Evolutionary conservation across 768 basidiomycete species (phyloP).

Genomic region (Leccinum longicurvipes): DNA sequence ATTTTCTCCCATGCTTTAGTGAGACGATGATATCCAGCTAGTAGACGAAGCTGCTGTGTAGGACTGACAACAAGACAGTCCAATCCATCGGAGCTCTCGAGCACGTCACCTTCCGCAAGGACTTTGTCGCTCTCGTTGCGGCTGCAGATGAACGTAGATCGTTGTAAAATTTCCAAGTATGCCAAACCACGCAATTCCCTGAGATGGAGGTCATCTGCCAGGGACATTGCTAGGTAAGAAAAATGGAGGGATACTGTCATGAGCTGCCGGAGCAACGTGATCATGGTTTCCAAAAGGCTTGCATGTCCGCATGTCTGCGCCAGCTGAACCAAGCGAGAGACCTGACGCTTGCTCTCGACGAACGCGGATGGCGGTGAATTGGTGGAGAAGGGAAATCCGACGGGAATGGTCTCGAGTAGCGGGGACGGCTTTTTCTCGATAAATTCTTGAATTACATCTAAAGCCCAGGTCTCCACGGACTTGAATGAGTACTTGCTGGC

Average conservation of each 20-base stretch:
- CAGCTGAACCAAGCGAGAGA: conserved; percentile 60
- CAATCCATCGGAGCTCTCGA: conserved; percentile 35
- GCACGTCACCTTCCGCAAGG: conserved; percentile 31
- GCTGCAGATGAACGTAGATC: conserved; percentile 36
- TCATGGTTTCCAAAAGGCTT: conserved; percentile 57
- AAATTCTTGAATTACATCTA: conserved; percentile 69
- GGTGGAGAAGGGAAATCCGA: conserved; percentile 22
- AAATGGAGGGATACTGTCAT: conserved; percentile 63
- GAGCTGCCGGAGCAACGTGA: conserved; percentile 53
- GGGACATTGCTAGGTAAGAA: conserved; percentile 68
- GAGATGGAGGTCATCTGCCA: conserved; percentile 68
- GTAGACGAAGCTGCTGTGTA: conserved; percentile 59
- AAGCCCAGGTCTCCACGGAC: conserved; percentile 69
- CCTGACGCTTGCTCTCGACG: conserved; percentile 42
- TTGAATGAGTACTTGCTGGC: conserved; percentile 76
- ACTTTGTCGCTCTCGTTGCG: conserved; percentile 11
- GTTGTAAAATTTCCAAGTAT: conserved; percentile 74
- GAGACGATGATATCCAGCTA: conserved; percentile 69
- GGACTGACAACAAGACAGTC: conserved; percentile 52
- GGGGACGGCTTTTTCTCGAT: conserved; percentile 58
- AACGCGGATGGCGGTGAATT: conserved; percentile 34
- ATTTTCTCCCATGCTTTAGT: conserved; percentile 64
- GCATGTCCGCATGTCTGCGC: conserved; percentile 67
- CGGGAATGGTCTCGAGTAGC: conserved; percentile 41
- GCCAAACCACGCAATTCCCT: conserved; percentile 58